A percentile compares a stretch with the other conserved stretches of the same genome.
phyloP scores from a whole-genome alignment of 352 stramenopile species.

The Globisporangium sylvaticum region DNA sequence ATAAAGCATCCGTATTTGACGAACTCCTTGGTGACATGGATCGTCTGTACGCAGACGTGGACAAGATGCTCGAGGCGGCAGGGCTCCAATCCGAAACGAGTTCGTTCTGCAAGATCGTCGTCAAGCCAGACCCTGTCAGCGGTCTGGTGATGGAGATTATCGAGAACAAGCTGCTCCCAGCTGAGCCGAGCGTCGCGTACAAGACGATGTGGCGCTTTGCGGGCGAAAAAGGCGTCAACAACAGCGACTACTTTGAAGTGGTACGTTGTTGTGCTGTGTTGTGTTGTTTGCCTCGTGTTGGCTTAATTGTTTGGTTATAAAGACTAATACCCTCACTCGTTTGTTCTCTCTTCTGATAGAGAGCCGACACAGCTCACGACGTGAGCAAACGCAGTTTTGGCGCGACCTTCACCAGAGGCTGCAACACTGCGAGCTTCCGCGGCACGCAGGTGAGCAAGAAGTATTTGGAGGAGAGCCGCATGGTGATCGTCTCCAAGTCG shows the following conservation, averaged over 20 bases:
- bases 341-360: neutral
- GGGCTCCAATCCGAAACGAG: neutral
- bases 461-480: neutral
- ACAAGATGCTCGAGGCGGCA: neutral
- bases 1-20: neutral
- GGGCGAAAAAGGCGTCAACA: neutral
- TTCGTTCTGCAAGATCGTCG: neutral
- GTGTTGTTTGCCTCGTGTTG: neutral
- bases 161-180: neutral
- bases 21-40: neutral
- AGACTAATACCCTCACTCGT: no score
- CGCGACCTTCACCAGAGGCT: neutral
- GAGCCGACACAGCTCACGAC: neutral
- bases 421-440: neutral
- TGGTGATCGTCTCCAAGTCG: conserved; percentile 3
- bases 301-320: no score
- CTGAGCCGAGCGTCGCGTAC: neutral
- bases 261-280: neutral
- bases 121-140: neutral
- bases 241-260: conserved; percentile 4
- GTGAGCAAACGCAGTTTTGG: neutral
- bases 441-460: neutral
- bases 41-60: neutral
- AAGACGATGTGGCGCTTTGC: neutral
- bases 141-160: neutral